Evolutionary conservation across 208 protist genomes (phyloP).

Genomic region (Trypanosoma conorhini): DNA sequence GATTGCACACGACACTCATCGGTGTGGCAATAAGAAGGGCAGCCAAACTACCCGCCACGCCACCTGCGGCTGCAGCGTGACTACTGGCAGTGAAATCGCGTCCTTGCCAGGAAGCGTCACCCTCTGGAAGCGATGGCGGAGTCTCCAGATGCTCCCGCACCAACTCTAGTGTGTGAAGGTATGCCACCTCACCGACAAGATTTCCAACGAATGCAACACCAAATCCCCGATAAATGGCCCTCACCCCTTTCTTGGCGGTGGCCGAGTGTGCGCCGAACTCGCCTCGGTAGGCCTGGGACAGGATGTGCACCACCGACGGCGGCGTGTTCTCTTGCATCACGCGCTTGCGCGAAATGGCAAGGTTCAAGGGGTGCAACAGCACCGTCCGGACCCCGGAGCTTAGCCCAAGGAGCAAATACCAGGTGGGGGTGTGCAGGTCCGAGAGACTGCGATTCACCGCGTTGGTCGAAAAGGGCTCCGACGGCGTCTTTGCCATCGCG

Average conservation of each 20-base stretch:
- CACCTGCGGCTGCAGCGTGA: constrained; percentile 52
- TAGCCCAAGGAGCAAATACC: constrained; percentile 60
- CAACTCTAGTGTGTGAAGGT: constrained; percentile 75
- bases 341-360: constrained; percentile 80
- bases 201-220: constrained; percentile 70
- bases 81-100: constrained; percentile 43
- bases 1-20: constrained; percentile 66
- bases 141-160: constrained; percentile 55
- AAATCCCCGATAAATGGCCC: constrained; percentile 71
- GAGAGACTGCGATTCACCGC: constrained; percentile 78
- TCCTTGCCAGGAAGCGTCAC: not conserved
- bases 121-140: not conserved
- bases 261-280: constrained; percentile 22
- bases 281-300: constrained; percentile 56
- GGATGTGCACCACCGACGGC: constrained; percentile 45
- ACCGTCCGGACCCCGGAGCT: constrained; percentile 70
- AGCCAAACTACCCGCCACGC: constrained; percentile 72
- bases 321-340: constrained; percentile 59
- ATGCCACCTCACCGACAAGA: constrained; percentile 72
- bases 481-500: not conserved
- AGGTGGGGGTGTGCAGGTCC: constrained; percentile 80
- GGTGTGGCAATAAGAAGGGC: constrained; percentile 68
- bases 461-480: constrained; percentile 42
- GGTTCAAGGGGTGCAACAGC: constrained; percentile 79
- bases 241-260: constrained; percentile 45